Conservation (phyloP, 2,329 filamentous ascomycete species). For the Cytospora mali region DNA sequence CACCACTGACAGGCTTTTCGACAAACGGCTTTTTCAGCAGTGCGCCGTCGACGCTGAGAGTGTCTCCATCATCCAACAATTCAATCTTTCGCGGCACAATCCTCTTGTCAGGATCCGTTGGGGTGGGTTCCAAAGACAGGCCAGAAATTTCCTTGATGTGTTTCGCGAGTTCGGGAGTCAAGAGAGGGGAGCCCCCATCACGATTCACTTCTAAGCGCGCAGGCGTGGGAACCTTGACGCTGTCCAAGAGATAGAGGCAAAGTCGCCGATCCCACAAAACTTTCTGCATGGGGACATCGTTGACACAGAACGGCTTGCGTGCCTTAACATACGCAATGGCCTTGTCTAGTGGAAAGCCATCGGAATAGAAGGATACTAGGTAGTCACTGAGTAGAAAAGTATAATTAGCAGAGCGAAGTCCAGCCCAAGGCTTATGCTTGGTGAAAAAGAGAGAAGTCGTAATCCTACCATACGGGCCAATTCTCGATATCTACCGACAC, state of each 20-base stretch:
- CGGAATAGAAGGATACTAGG: slow-evolving; percentile 96
- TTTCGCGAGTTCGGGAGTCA: slow-evolving; percentile 78
- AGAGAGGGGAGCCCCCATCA: slow-evolving; percentile 81
- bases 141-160: slow-evolving; percentile 81
- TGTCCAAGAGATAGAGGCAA: slow-evolving; percentile 84
- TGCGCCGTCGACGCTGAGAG: slow-evolving; percentile 82
- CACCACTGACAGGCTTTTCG: slow-evolving; percentile 96
- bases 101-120: slow-evolving; percentile 64
- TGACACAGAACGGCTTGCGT: slow-evolving; percentile 94
- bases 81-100: slow-evolving; percentile 69
- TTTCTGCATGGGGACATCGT: slow-evolving; percentile 96
- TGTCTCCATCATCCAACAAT: slow-evolving; percentile 87
- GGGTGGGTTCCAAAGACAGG: slow-evolving; percentile 70
- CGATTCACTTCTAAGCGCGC: slow-evolving; percentile 87
- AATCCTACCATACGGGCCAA: slow-evolving; percentile 79
- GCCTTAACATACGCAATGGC: slow-evolving; percentile 94
- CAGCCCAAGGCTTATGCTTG: not conserved
- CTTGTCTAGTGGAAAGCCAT: slow-evolving; percentile 95
- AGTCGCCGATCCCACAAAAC: slow-evolving; percentile 93
- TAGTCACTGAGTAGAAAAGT: slow-evolving; percentile 66
- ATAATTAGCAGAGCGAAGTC: slow-evolving; percentile 31
- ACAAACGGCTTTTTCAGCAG: slow-evolving; percentile 91
- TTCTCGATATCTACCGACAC: slow-evolving; percentile 73
- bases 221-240: slow-evolving; percentile 87
- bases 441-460: no score